Evolutionary conservation across 495 filamentous ascomycete genomes (phyloP), one percentile per base, ranked within the genome.

Genomic region (Margaritispora aquatica): DNA sequence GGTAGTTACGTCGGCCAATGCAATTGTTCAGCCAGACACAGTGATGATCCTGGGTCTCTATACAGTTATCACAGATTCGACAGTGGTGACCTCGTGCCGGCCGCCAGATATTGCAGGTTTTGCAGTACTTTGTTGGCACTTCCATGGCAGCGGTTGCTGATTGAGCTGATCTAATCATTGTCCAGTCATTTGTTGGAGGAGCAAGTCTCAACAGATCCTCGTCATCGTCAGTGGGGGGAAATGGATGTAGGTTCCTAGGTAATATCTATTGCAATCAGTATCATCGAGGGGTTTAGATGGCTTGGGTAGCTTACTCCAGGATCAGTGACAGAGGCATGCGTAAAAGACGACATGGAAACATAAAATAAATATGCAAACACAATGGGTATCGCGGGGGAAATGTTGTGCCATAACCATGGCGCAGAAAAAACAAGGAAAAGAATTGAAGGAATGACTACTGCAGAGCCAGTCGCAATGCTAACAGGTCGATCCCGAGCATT

Each of bases 11-110:
- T 31, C 95, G 88, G 5, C 94, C 94, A 47, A 98, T 88, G 31
- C 94, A 98, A 70, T 97, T 98, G 74, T 98, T 98, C 52, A 98
- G 84, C 95, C 95, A 98, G 21, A 97, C 91, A 66, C 94, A 98
- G 75, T 98, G 94, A 66, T 98, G 94, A 68, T 98, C 94, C 63
- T 97, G 92, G 0, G 93, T 97, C 70, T 98, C 94, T 48, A 98
- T 83, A 69, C 94, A 98, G 68, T 93, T 96, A 73, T 98, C 92
- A 69, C 94, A 98, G 27, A 96, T 77, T 55, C 95, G 90, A 73
- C 94, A 98, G 71, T 98, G 94, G 68, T 97, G 95, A 63, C 89
- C 91, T 26, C 94, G 87, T 44, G 92, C 92, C 36, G 94, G 94
- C 1, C 94, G 88, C 94, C 94, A 98, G 61, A 97, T 89, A 65